These are phyloP conservation scores for Dinochytrium kinnereticum DNA, from an alignment of 371 early-diverging fungal species.

Conservation along the genomic window DNA sequence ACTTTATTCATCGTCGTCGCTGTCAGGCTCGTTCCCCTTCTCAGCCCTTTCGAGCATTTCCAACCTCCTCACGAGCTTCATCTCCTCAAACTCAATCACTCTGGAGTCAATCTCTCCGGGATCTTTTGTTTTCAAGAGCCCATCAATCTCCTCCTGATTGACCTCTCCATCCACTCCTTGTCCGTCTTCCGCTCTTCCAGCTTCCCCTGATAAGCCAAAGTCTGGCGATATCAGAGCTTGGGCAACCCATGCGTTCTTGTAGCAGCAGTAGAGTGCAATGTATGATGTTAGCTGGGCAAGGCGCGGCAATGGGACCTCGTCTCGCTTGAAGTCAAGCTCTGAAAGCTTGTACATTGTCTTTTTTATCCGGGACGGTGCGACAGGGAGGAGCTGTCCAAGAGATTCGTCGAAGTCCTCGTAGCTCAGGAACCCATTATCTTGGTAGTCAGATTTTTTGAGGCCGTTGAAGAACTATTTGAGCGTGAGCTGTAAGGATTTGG, in stretches of 20 bases:
- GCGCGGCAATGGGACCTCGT: constrained; percentile 41
- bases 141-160: constrained; percentile 38
- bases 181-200: constrained; percentile 11
- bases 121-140: background rate
- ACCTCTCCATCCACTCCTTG: constrained; percentile 16
- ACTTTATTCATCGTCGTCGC: background rate
- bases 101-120: constrained; percentile 21
- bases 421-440: constrained; percentile 40
- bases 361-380: constrained; percentile 29
- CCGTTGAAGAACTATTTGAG: constrained; percentile 36
- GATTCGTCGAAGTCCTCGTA: constrained; percentile 56
- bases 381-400: constrained; percentile 41
- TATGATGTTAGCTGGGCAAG: constrained; percentile 43
- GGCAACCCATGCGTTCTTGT: constrained; percentile 41
- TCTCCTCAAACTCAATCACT: constrained; percentile 45
- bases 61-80: constrained; percentile 23
- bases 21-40: background rate
- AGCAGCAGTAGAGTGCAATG: constrained; percentile 39
- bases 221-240: constrained; percentile 45
- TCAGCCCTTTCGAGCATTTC: constrained; percentile 6
- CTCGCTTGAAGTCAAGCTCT: constrained; percentile 31
- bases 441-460: constrained; percentile 46
- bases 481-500: background rate
- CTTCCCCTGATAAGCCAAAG: constrained; percentile 19
- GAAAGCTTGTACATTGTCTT: constrained; percentile 39